These are phyloP conservation scores for Annona squamosa DNA, from an alignment of 164 flowering plant species.

Conservation along the genomic window DNA sequence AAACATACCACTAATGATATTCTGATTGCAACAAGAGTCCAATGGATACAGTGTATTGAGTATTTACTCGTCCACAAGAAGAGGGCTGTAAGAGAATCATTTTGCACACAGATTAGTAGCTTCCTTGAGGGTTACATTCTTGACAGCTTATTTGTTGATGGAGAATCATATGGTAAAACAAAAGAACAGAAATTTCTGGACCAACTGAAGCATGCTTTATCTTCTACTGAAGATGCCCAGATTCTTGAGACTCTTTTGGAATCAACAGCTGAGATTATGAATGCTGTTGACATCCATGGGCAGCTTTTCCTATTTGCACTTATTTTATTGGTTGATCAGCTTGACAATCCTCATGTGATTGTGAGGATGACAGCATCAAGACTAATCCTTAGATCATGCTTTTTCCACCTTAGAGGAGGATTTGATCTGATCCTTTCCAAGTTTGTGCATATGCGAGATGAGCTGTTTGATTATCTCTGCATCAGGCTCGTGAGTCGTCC, in stretches of 20 bases:
- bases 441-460: conserved; percentile 55
- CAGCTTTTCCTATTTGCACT: conserved; percentile 65
- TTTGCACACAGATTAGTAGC: conserved; percentile 58
- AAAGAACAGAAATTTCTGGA: conserved; percentile 61
- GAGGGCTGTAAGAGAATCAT: conserved; percentile 74
- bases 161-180: conserved; percentile 27
- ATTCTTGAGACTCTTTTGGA: conserved; percentile 72
- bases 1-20: conserved; percentile 43
- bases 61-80: conserved; percentile 52
- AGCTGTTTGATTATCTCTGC: conserved; percentile 70
- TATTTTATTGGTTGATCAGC: conserved; percentile 78
- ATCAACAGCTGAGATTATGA: conserved; percentile 66
- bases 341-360: conserved; percentile 60
- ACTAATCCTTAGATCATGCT: conserved; percentile 60
- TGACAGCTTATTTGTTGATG: conserved; percentile 48
- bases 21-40: conserved; percentile 40
- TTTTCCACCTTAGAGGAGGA: conserved; percentile 68
- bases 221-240: conserved; percentile 53
- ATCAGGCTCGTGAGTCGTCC: conserved; percentile 57
- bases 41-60: conserved; percentile 68
- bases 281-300: conserved; percentile 52
- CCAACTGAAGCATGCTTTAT: conserved; percentile 61
- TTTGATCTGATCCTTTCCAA: conserved; percentile 51
- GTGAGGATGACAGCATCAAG: conserved; percentile 72
- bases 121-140: conserved; percentile 50